Percentiles rank a stretch among this genome's conserved stretches.
These are phyloP conservation scores for Dioscorea dumetorum DNA, from an alignment of 106 monocot genomes.

Conservation along the genomic window DNA sequence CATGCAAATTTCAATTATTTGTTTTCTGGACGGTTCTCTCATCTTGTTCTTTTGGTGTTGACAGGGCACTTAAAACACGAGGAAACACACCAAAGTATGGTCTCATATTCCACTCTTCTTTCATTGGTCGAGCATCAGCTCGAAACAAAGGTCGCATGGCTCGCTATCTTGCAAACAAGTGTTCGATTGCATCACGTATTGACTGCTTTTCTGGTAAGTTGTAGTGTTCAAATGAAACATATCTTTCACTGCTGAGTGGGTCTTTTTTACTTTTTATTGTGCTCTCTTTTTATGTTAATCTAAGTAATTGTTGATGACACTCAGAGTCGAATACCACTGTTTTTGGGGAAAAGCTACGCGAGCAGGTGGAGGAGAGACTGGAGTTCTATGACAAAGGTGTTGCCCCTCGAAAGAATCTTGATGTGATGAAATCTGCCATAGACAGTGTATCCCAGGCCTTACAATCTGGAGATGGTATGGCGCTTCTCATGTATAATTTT, in stretches of 20 bases:
- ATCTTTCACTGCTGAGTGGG: not conserved
- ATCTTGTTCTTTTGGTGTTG: not conserved
- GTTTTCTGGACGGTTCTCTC: not conserved
- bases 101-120: slow-evolving; percentile 93
- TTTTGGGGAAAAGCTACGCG: slow-evolving; percentile 83
- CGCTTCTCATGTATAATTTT: not conserved
- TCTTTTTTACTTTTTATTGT: too few relatives aligned
- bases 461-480: slow-evolving; percentile 23
- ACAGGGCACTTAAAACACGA: slow-evolving; percentile 80
- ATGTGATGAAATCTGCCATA: slow-evolving; percentile 95
- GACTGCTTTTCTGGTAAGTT: slow-evolving; percentile 82
- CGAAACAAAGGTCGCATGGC: slow-evolving; percentile 86
- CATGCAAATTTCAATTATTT: not conserved
- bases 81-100: slow-evolving; percentile 98
- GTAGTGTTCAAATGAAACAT: not conserved
- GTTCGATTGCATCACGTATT: slow-evolving; percentile 92
- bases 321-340: slow-evolving; percentile 56
- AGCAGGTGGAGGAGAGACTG: slow-evolving; percentile 94
- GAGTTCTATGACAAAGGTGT: slow-evolving; percentile 98
- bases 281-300: not conserved
- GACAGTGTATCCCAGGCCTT: slow-evolving; percentile 24
- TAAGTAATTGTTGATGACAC: not conserved
- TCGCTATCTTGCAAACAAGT: slow-evolving; percentile 93
- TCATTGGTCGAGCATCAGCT: slow-evolving; percentile 84
- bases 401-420: slow-evolving; percentile 90